Percentiles rank a stretch among this genome's conserved stretches.
Evolutionary conservation across 1,139 yeast species (phyloP).

Genomic region (Candida sp.): DNA sequence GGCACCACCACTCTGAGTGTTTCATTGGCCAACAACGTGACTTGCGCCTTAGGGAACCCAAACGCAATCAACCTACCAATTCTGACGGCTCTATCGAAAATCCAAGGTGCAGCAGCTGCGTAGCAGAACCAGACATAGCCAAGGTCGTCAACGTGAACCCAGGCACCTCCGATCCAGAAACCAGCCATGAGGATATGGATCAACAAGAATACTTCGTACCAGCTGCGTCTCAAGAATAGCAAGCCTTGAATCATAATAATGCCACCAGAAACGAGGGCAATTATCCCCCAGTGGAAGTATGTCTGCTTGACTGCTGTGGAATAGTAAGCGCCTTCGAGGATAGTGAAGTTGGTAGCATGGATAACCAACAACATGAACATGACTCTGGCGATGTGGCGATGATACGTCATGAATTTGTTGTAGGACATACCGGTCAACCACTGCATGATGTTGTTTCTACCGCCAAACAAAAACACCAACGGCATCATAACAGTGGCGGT

Average conservation of each 20-base stretch:
- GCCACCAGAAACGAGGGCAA: slow-evolving; percentile 36
- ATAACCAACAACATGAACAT: slow-evolving; percentile 29
- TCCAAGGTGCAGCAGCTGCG: slow-evolving; percentile 47
- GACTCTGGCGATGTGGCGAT: slow-evolving; percentile 42
- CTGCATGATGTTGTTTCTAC: slow-evolving; percentile 45
- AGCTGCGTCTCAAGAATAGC: slow-evolving; percentile 39
- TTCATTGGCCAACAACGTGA: slow-evolving; percentile 37
- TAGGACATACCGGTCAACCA: slow-evolving; percentile 44
- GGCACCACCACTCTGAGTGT: slow-evolving; percentile 45
- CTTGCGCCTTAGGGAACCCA: slow-evolving; percentile 43
- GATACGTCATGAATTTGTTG: slow-evolving; percentile 39
- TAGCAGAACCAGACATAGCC: slow-evolving; percentile 45
- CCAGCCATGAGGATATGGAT: slow-evolving; percentile 46
- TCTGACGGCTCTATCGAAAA: slow-evolving; percentile 43
- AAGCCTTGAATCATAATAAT: slow-evolving; percentile 42
- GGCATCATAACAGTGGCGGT: slow-evolving; percentile 33
- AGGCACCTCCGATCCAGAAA: slow-evolving; percentile 43
- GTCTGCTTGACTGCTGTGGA: slow-evolving; percentile 18
- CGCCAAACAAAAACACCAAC: slow-evolving; percentile 40
- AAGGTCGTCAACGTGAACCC: slow-evolving; percentile 42
- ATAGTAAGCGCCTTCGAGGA: slow-evolving; percentile 13
- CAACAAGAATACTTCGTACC: slow-evolving; percentile 48
- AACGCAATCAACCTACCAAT: slow-evolving; percentile 33
- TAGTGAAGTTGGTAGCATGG: slow-evolving; percentile 45
- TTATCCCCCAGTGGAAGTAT: slow-evolving; percentile 32